Base-by-base conservation (phyloP, 23 red algal genomes). In the Pyropia yezoensis region DNA sequence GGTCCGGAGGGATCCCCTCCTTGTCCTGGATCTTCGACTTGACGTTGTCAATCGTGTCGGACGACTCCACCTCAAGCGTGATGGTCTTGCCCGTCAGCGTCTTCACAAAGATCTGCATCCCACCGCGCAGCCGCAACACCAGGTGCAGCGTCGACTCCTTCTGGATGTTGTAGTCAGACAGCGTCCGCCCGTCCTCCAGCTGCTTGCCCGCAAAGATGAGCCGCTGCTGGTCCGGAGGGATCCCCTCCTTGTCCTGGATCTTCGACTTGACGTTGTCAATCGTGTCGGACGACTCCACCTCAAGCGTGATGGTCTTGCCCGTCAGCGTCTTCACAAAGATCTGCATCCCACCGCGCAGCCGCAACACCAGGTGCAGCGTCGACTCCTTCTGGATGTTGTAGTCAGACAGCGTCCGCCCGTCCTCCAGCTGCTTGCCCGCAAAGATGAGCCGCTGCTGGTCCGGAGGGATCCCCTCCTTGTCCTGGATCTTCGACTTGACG, bases 1-100 rank as follows among this genome's bases (percentile, higher is more conserved):
- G 92, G 70, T 96, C 92, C 1, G 92, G 92, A 1, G 92, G 92
- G 56, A 96, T 96, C 25, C 78, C 78, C 70, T 83, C 78, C 91
- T 96, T 96, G 76, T 96, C 91, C 79, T 96, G 91, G 33, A 96
- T 96, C 91, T 96, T 96, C 30, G 70, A 80, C 83, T 96, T 96
- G 55, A 96, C 91, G 27, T 96, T 96, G 39, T 96, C 91, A 65
- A 96, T 96, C 22, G 91, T 96, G 78, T 96, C 91, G 3, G 91
- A 96, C 16, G 91, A 83, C 57, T 96, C 91, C 17, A 96, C 91
- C 65, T 96, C 91, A 15, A 96, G 82, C 29, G 91, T 96, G 63
- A 96, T 96, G 27, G 91, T 96, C 77, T 96, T 96, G 14, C 91
- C 91, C 32, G 91, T 96, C 14, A 96, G 64, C 29, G 91, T 96